phyloP scores from a whole-genome alignment of 1,284 basidiomycete species.

The Irpex sp. region DNA sequence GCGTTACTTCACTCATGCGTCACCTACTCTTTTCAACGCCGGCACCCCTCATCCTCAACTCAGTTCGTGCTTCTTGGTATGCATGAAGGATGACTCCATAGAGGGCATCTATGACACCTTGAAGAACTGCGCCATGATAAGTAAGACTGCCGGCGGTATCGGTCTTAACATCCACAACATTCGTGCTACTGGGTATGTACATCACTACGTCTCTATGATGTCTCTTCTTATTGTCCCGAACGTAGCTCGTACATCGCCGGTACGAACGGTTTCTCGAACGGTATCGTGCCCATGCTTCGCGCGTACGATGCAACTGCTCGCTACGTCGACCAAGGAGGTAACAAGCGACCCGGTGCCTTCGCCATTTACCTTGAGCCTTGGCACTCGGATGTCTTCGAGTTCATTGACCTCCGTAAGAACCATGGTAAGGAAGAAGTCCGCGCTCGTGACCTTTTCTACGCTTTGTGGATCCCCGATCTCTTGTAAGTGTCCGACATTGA shows the following conservation, averaged over 20 bases:
- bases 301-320: constrained; percentile 98
- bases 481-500: constrained; percentile 55
- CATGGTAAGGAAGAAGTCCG: constrained; percentile 99
- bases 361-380: constrained; percentile 97
- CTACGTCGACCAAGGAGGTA: constrained; percentile 99
- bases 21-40: constrained; percentile 98
- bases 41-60: constrained; percentile 95
- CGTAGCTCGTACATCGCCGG: constrained; percentile 83
- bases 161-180: constrained; percentile 97
- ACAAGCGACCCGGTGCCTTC: constrained; percentile 98
- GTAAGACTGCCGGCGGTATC: constrained; percentile 98
- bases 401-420: constrained; percentile 97
- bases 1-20: constrained; percentile 96
- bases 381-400: constrained; percentile 98
- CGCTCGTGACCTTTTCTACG: constrained; percentile 97
- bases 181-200: constrained; percentile 82
- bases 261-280: constrained; percentile 97
- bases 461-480: constrained; percentile 96
- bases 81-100: constrained; percentile 99
- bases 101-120: constrained; percentile 99
- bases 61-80: constrained; percentile 96
- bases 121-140: constrained; percentile 99
- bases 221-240: constrained; percentile 17
- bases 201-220: background rate
- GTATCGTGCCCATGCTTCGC: constrained; percentile 98